A percentile compares a stretch with the other conserved stretches of the same genome.
Conservation (phyloP, 2,329 filamentous ascomycete genomes). For the Fusarium heterosporum region DNA sequence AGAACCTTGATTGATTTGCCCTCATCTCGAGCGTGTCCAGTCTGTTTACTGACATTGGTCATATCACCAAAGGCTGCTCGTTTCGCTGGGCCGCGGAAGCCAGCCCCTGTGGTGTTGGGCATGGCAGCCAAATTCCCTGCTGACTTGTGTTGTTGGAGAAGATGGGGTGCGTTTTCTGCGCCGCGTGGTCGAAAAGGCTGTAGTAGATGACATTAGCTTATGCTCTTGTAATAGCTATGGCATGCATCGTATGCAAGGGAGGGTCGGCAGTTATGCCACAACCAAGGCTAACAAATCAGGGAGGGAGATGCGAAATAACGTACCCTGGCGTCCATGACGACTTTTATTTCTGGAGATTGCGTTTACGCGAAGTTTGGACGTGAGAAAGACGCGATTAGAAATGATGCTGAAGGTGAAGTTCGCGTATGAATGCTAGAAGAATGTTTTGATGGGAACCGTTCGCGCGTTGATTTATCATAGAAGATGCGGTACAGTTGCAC, state of each 20-base stretch:
- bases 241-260: conserved; percentile 33
- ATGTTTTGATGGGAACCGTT: conserved; percentile 25
- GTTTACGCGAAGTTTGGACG: conserved; percentile 24
- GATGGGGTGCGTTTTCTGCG: conserved; percentile 63
- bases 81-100: conserved; percentile 67
- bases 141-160: conserved; percentile 88
- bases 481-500: conserved; percentile 31
- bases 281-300: conserved; percentile 13
- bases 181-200: conserved; percentile 57
- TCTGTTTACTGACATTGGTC: conserved; percentile 72
- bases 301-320: conserved; percentile 36
- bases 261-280: conserved; percentile 14
- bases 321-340: conserved; percentile 53
- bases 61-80: conserved; percentile 85
- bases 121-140: conserved; percentile 66
- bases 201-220: conserved; percentile 33
- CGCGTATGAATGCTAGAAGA: conserved; percentile 26
- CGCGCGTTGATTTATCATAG: conserved; percentile 38
- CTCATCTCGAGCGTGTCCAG: conserved; percentile 48
- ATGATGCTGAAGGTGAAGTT: conserved; percentile 19
- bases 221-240: conserved; percentile 10
- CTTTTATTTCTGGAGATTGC: conserved; percentile 30
- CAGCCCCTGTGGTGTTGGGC: conserved; percentile 46
- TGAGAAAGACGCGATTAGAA: conserved; percentile 41
- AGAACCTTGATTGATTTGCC: conserved; percentile 53